phyloP scores from a whole-genome alignment of 805 yeast species.

The Yarrowia porcina region DNA sequence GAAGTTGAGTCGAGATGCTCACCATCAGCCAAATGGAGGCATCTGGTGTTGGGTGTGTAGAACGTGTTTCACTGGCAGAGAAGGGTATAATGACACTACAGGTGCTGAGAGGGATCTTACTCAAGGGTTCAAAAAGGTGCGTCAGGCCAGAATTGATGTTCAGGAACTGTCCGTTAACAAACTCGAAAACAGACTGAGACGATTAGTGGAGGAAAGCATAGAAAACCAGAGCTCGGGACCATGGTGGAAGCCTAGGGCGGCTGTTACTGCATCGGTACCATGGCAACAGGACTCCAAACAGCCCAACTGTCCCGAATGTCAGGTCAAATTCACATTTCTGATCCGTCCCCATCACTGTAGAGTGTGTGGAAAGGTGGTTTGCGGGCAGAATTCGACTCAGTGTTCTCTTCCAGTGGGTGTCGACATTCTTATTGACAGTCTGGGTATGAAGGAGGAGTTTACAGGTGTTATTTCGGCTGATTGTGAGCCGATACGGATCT shows the following conservation, averaged over 20 bases:
- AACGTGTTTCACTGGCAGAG: constrained; percentile 53
- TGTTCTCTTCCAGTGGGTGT: constrained; percentile 77
- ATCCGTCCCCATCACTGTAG: constrained; percentile 87
- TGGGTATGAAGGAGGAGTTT: constrained; percentile 30
- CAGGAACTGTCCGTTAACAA: constrained; percentile 52
- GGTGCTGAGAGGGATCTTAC: constrained; percentile 52
- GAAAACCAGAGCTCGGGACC: constrained; percentile 30
- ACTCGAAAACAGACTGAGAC: constrained; percentile 55
- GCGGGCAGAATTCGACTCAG: constrained; percentile 57
- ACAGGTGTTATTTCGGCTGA: constrained; percentile 6
- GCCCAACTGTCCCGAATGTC: constrained; percentile 62
- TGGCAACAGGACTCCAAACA: constrained; percentile 63
- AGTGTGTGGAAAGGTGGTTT: constrained; percentile 77
- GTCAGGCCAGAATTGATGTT: constrained; percentile 49
- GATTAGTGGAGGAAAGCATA: constrained; percentile 30
- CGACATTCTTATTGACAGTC: constrained; percentile 35
- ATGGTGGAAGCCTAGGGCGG: constrained; percentile 25
- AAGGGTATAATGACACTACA: constrained; percentile 47
- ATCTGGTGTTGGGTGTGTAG: constrained; percentile 71
- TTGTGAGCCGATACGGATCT: constrained; percentile 47
- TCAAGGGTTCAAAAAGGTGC: constrained; percentile 39
- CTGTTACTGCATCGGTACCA: constrained; percentile 38
- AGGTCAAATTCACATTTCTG: constrained; percentile 51
- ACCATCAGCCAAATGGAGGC: constrained; percentile 50
- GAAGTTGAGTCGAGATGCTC: constrained; percentile 48